Evolutionary conservation across 805 yeast genomes (phyloP).

Genomic region (Ogataea corticis): DNA sequence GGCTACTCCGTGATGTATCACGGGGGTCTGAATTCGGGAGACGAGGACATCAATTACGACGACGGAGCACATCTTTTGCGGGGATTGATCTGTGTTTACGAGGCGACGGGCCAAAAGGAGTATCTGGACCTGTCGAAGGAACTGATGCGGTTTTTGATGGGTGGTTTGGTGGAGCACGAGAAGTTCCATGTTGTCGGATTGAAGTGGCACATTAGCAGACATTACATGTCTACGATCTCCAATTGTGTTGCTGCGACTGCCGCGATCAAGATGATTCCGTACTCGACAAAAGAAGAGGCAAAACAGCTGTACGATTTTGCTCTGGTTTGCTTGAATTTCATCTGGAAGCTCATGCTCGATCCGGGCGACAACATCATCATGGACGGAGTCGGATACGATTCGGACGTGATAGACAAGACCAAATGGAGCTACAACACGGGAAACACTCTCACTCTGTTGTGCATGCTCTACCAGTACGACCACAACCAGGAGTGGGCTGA

Average conservation of each 20-base stretch:
- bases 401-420: conserved; percentile 47
- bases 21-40: conserved; percentile 50
- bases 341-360: conserved; percentile 51
- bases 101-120: conserved; percentile 56
- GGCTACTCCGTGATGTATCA: conserved; percentile 68
- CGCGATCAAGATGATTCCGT: conserved; percentile 55
- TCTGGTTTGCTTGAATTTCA: conserved; percentile 58
- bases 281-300: conserved; percentile 41
- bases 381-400: conserved; percentile 60
- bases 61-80: conserved; percentile 77
- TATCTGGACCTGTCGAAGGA: conserved; percentile 60
- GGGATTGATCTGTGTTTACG: conserved; percentile 64
- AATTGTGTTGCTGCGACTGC: conserved; percentile 68
- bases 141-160: conserved; percentile 61
- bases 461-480: conserved; percentile 51
- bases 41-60: conserved; percentile 67
- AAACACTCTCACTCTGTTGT: conserved; percentile 57
- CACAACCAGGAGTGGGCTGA: conserved; percentile 49
- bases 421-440: conserved; percentile 74
- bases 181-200: conserved; percentile 57
- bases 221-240: conserved; percentile 64
- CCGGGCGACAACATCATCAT: conserved; percentile 53
- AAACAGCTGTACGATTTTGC: conserved; percentile 54
- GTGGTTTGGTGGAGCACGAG: conserved; percentile 58
- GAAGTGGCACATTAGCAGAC: conserved; percentile 62